Evolutionary conservation across 169 alveolate genomes (phyloP).

Genomic region (Plasmodium inui): DNA sequence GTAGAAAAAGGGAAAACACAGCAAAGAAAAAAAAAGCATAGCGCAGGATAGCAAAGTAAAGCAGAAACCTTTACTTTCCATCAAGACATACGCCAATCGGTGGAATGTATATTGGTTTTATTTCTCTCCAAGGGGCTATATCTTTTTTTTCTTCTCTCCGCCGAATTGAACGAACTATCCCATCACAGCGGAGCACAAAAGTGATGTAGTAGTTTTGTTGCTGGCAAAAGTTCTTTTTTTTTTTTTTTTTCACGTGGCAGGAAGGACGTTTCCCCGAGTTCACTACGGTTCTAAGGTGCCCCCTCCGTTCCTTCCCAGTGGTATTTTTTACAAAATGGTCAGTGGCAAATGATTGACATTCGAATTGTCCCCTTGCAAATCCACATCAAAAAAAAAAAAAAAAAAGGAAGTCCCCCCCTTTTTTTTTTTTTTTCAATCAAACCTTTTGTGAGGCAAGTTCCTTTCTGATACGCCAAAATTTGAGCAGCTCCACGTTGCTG

Average conservation of each 20-base stretch:
- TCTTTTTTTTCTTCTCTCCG: not conserved
- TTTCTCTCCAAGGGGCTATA: not conserved
- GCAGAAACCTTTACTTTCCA: not conserved
- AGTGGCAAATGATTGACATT: not conserved
- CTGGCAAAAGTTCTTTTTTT: not conserved
- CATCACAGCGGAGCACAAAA: not conserved
- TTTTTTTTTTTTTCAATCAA: not conserved
- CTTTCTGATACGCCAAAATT: not conserved
- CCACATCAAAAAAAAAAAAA: not conserved
- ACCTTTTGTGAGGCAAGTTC: not conserved
- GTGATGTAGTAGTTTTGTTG: not conserved
- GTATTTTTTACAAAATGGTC: not conserved
- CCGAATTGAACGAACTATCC: not conserved
- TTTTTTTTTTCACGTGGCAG: not conserved
- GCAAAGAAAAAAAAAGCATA: not conserved
- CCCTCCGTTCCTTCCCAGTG: not conserved
- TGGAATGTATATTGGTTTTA: not conserved
- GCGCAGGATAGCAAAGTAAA: not conserved
- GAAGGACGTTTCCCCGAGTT: not conserved
- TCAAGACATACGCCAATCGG: not conserved
- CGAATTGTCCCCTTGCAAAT: not conserved
- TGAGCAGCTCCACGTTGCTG: not conserved
- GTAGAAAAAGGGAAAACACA: not conserved
- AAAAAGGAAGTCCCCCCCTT: not conserved
- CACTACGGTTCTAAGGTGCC: not conserved